Conservation (phyloP, 2,329 filamentous ascomycete genomes). For the Keithomyces neogunnii region DNA sequence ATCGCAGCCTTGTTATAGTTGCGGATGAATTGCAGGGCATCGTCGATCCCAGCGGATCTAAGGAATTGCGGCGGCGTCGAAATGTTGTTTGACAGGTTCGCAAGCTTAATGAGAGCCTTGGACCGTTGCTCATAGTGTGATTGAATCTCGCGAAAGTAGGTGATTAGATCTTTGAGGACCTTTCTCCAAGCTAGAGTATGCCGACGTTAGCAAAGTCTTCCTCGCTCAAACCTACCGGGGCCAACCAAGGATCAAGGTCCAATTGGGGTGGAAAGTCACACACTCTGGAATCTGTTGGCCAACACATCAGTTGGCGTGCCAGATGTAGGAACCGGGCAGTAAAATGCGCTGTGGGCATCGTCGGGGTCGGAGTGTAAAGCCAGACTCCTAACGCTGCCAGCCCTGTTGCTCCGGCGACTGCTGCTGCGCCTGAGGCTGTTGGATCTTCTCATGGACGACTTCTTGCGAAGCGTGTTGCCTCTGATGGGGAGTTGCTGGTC, state of each 20-base stretch:
- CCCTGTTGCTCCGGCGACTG: constrained; percentile 73
- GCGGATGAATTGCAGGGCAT: constrained; percentile 73
- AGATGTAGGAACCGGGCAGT: constrained; percentile 78
- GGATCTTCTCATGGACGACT: constrained; percentile 64
- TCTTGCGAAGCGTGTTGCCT: constrained; percentile 80
- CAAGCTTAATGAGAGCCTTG: constrained; percentile 74
- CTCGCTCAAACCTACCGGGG: background rate
- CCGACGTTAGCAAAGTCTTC: background rate
- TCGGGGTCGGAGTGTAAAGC: constrained; percentile 62
- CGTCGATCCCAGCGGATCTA: constrained; percentile 72
- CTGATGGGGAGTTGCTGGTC: constrained; percentile 33
- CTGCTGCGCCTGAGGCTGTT: constrained; percentile 69
- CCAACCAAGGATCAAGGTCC: too few relatives aligned
- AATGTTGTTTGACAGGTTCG: constrained; percentile 77
- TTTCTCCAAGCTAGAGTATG: constrained; percentile 72
- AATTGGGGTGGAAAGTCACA: constrained; percentile 15
- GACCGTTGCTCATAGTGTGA: constrained; percentile 77
- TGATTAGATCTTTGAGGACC: constrained; percentile 85
- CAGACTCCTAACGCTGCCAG: constrained; percentile 79
- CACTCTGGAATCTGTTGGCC: constrained; percentile 82
- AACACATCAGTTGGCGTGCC: constrained; percentile 84
- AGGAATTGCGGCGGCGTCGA: constrained; percentile 68
- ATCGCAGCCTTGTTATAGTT: constrained; percentile 77
- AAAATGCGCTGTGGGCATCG: constrained; percentile 75
- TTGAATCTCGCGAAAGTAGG: constrained; percentile 90